Base-by-base conservation (phyloP, 2,329 filamentous ascomycete genomes). In the Penicillium expansum region DNA sequence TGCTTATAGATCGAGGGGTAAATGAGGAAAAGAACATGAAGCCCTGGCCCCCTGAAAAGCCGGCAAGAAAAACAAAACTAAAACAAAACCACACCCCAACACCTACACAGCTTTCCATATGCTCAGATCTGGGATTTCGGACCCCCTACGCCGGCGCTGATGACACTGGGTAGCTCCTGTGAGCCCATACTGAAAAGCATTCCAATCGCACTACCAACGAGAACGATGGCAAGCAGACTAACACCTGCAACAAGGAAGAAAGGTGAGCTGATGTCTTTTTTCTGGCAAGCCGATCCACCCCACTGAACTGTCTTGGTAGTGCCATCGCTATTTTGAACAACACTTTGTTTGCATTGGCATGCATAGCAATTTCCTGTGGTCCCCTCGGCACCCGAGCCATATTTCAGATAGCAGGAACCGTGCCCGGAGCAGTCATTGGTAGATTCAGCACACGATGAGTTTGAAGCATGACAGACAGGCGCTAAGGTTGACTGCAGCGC, bases 121-220 rank as follows among this genome's bases (percentile, higher is more conserved):
- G 13, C 57, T 70, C 58, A 77, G 61, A 74, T 80, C 66, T 79
- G 77, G 56, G 69, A 64, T 49, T 71, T 91, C 33, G 86, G 82
- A 57, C 86, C 84, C 62, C 88, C 90, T 37, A 99, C 93, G 62
- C 94, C 94, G 47, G 94, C 94, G n/a, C 92, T 91, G 74, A 99
- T 92, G 9, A 99, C 93, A 66, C 92, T 92, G 0, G 94, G 94
- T 62, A 97, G 80, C 76, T 92, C 89, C 79, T 96, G 87, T 72
- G 89, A 85, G 33, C 93, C 94, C 68, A 97, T 90, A 61, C 80
- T 87, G 75, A 88, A 94, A 52, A 99, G 75, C 81, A 96, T 79
- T 6, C 87, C 86, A 65, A 97, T 87, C 11, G 85, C 86, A 71
- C 89, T 87, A 37, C 80, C 81, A 29, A 95, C 77, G 37, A 90